A percentile compares a stretch with the other conserved stretches of the same genome.
phyloP scores from a whole-genome alignment of 306 rosid species.

The Senna tora region DNA sequence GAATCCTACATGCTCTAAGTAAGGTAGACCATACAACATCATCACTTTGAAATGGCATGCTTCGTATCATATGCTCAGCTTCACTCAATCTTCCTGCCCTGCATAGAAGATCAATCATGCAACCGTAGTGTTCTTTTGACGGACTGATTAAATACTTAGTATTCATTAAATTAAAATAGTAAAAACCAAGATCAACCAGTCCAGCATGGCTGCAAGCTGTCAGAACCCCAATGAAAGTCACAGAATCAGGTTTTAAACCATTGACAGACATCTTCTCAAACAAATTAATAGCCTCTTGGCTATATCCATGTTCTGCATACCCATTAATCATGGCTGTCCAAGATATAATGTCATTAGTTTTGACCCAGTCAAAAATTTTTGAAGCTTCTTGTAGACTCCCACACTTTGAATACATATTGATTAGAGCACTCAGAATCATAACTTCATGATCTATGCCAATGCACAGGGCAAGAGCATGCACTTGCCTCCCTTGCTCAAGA shows the following conservation, averaged over 20 bases:
- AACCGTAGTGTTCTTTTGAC: conserved; percentile 79
- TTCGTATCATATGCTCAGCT: conserved; percentile 64
- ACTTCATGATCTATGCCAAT: conserved; percentile 59
- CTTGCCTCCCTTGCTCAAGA: conserved; percentile 79
- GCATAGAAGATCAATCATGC: conserved; percentile 81
- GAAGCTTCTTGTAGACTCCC: conserved; percentile 74
- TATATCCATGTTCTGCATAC: conserved; percentile 72
- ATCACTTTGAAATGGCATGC: conserved; percentile 62
- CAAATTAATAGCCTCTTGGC: conserved; percentile 71
- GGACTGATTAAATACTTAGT: conserved; percentile 55
- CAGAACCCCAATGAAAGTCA: conserved; percentile 75
- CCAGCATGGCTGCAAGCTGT: conserved; percentile 85
- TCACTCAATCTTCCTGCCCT: conserved; percentile 76
- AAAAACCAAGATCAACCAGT: conserved; percentile 71
- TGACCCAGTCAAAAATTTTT: conserved; percentile 45
- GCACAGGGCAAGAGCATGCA: conserved; percentile 69
- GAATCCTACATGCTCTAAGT: conserved; percentile 72
- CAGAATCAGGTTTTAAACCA: conserved; percentile 70
- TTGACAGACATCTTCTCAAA: conserved; percentile 56
- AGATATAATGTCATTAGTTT: conserved; percentile 55
- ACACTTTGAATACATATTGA: conserved; percentile 76
- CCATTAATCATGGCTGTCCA: conserved; percentile 89
- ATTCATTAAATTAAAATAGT: conserved; percentile 59
- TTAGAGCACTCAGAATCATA: conserved; percentile 68
- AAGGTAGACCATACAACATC: conserved; percentile 87